These are phyloP conservation scores for Mucor racemosus DNA, from an alignment of 371 early-diverging fungal species.

Conservation along the genomic window DNA sequence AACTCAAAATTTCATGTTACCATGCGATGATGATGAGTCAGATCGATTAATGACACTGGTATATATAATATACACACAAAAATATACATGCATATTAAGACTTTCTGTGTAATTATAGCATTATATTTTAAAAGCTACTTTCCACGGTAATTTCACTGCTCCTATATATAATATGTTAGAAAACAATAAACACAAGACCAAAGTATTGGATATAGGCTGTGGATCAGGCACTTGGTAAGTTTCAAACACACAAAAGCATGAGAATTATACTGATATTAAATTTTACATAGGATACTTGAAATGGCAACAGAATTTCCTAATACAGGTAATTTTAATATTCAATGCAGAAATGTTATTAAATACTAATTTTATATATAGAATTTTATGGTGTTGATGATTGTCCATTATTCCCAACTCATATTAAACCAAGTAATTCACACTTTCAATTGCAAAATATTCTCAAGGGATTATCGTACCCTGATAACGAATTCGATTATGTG, in stretches of 20 bases:
- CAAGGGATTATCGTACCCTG: slow-evolving; percentile 57
- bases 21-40: slow-evolving; percentile 48
- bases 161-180: slow-evolving; percentile 25
- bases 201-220: slow-evolving; percentile 47
- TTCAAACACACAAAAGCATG: neutral
- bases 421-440: slow-evolving; percentile 59
- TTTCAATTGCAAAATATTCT: slow-evolving; percentile 57
- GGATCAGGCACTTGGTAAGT: slow-evolving; percentile 53
- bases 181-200: slow-evolving; percentile 13
- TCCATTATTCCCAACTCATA: slow-evolving; percentile 58
- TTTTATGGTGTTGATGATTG: slow-evolving; percentile 62
- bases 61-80: slow-evolving; percentile 6
- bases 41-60: slow-evolving; percentile 49
- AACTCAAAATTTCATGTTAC: slow-evolving; percentile 25
- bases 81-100: neutral
- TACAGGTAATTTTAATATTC: slow-evolving; percentile 22
- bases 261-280: neutral
- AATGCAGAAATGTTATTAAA: slow-evolving; percentile 3
- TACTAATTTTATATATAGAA: slow-evolving; percentile 25
- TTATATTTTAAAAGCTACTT: slow-evolving; percentile 44
- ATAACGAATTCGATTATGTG: slow-evolving; percentile 59
- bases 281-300: slow-evolving; percentile 29
- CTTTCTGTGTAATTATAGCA: slow-evolving; percentile 31
- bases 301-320: slow-evolving; percentile 40
- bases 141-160: slow-evolving; percentile 40